Evolutionary conservation across 805 yeast species (phyloP), one percentile per base, ranked within the genome.

Genomic region (Candida xiaguanensis): DNA sequence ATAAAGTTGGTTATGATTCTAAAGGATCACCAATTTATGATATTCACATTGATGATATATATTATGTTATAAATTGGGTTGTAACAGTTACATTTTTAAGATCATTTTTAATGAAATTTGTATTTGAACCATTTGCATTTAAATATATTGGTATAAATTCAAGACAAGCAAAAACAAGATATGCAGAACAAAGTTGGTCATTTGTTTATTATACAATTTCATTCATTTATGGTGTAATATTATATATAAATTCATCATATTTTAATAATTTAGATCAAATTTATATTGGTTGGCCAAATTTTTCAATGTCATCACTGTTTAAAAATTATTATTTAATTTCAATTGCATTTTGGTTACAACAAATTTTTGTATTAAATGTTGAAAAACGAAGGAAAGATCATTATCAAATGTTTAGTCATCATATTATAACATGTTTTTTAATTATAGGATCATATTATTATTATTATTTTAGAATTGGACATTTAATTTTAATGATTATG

Each of bases 171-270:
- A 65, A 70, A 16, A 75, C 75, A 40, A 73, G 96, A 42, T 88
- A 85, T 55, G 84, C 87, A 41, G 96, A 88, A 61, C 96, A 88
- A 66, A 80, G 87, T 36, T 89, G 96, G 96, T 67, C 77, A 24
- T 56, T 77, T 13, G 51, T 76, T 5, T 85, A 84, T 56, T 85
- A 78, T 63, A 48, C 73, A 5, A 48, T 62, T 8, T 74, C 85
- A 8, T 80, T 80, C 55, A 33, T 56, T 1, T 63, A 64, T 42
- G 96, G 95, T 0, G 61, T 75, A 41, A 67, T 68, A 43, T 60
- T 88, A 13, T 80, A 83, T 52, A 61, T 57, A 43, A 43, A 70
- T 34, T 77, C 89, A 3, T 73, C 76, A 1, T 85, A 86, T 63
- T 80, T 70, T 54, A 52, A 71, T 36, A 69, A 81, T 50, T 63